Evolutionary conservation across 805 yeast genomes (phyloP).

Genomic region (Martiniozyma abietophila): DNA sequence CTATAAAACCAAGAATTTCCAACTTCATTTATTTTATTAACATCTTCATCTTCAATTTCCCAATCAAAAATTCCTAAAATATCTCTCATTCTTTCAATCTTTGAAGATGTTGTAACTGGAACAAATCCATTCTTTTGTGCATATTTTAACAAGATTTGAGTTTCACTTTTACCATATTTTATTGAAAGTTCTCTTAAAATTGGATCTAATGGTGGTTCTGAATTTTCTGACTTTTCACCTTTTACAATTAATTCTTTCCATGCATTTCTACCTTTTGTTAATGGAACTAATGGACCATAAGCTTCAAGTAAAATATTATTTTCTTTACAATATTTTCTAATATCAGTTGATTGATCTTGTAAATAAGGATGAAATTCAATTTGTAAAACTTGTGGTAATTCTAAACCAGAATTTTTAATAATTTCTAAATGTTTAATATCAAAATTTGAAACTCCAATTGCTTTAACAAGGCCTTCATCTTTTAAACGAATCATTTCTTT

Average conservation of each 20-base stretch:
- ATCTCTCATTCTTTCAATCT: constrained; percentile 31
- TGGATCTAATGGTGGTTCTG: constrained; percentile 23
- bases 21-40: constrained; percentile 17
- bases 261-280: constrained; percentile 25
- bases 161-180: constrained; percentile 30
- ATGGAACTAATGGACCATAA: constrained; percentile 37
- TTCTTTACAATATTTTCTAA: constrained; percentile 28
- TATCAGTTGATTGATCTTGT: constrained; percentile 50
- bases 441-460: constrained; percentile 46
- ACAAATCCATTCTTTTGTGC: constrained; percentile 32
- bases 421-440: constrained; percentile 35
- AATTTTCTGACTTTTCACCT: constrained; percentile 3
- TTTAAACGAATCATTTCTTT: constrained; percentile 36
- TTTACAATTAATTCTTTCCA: constrained; percentile 2
- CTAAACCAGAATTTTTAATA: constrained; percentile 29
- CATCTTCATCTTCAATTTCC: constrained; percentile 24
- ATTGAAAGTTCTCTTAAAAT: constrained; percentile 24
- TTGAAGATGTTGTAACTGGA: constrained; percentile 38
- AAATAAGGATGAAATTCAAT: constrained; percentile 58
- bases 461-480: constrained; percentile 42
- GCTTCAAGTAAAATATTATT: constrained; percentile 34
- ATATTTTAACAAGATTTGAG: constrained; percentile 39
- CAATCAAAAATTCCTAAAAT: constrained; percentile 29
- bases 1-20: constrained; percentile 21
- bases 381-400: constrained; percentile 51